phyloP scores from a whole-genome alignment of 2,329 filamentous ascomycete species.

The Pestalotiopsis sp. region DNA sequence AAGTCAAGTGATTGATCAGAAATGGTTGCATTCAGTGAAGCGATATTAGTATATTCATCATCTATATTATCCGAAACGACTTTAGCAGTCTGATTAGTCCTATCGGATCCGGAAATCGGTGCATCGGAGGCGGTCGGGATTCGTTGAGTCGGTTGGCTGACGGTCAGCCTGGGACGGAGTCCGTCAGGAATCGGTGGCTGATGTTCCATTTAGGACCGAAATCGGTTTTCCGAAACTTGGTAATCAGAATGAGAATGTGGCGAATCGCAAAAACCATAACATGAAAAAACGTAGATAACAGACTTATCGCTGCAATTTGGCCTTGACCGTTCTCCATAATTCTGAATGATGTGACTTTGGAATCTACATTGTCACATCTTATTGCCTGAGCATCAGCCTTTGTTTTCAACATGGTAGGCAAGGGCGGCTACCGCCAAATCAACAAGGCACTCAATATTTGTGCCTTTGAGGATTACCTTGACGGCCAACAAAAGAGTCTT shows the following conservation, averaged over 20 bases:
- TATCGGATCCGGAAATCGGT: background rate
- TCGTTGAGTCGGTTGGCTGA: background rate
- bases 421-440: conserved; percentile 45
- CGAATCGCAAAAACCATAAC: background rate
- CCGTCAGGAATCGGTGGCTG: background rate
- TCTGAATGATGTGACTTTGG: background rate
- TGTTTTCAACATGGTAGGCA: background rate
- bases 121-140: background rate
- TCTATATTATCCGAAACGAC: background rate
- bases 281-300: background rate
- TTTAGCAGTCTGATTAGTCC: background rate
- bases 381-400: background rate
- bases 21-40: background rate
- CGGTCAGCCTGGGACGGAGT: background rate
- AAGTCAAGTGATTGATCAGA: background rate
- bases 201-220: background rate
- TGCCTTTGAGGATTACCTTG: conserved; percentile 51
- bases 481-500: conserved; percentile 36
- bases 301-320: background rate
- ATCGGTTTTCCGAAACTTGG: background rate
- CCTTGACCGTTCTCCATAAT: background rate
- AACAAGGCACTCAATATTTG: conserved; percentile 49
- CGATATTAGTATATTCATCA: background rate
- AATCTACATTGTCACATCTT: background rate
- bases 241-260: background rate